Conservation (phyloP, 2,329 filamentous ascomycete species). For the Waltergamsia citrina region DNA sequence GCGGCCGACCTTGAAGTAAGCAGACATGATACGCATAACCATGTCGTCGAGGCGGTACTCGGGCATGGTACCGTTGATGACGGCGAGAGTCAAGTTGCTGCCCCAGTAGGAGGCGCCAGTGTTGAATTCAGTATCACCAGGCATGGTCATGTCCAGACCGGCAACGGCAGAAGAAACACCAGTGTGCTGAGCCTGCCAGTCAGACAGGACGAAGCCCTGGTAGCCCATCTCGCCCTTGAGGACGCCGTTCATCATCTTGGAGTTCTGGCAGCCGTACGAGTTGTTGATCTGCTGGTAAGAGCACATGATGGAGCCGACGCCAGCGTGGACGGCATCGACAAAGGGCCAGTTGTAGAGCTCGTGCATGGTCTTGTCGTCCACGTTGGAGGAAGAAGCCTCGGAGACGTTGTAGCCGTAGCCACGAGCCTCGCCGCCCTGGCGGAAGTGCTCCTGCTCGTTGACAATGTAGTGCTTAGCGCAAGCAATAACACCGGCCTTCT, state of each 20-base stretch:
- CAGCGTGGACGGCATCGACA: slow-evolving; percentile 59
- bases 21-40: slow-evolving; percentile 71
- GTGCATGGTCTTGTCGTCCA: slow-evolving; percentile 66
- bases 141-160: slow-evolving; percentile 84
- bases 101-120: slow-evolving; percentile 71
- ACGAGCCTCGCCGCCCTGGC: slow-evolving; percentile 47
- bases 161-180: slow-evolving; percentile 58
- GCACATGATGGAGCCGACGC: slow-evolving; percentile 55
- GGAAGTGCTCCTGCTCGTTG: slow-evolving; percentile 72
- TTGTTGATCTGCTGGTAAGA: slow-evolving; percentile 75
- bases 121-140: slow-evolving; percentile 71
- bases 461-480: slow-evolving; percentile 70
- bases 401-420: slow-evolving; percentile 48
- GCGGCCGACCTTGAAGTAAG: slow-evolving; percentile 57
- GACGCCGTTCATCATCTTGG: slow-evolving; percentile 62
- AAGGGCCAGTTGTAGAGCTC: slow-evolving; percentile 76
- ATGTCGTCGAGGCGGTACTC: slow-evolving; percentile 87
- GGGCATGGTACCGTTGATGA: slow-evolving; percentile 83
- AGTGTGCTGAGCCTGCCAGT: slow-evolving; percentile 69
- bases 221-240: slow-evolving; percentile 75
- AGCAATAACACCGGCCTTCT: slow-evolving; percentile 73
- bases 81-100: slow-evolving; percentile 74
- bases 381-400: slow-evolving; percentile 49
- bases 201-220: slow-evolving; percentile 72
- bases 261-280: slow-evolving; percentile 73